Conservation (phyloP, 768 basidiomycete genomes). For the Serendipita indica region DNA sequence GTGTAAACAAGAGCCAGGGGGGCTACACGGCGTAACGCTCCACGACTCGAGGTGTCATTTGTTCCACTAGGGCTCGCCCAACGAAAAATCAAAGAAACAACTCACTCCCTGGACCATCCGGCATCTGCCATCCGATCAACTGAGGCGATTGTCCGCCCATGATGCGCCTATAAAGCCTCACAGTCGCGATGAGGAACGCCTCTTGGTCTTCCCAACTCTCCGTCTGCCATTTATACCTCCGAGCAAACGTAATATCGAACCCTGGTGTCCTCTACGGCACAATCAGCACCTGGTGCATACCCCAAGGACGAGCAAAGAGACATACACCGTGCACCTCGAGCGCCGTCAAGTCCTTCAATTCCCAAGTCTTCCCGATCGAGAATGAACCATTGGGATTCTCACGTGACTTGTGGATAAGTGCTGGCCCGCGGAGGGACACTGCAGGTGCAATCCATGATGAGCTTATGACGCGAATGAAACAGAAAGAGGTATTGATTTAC, state of each 20-base stretch:
- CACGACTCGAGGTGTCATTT: no score
- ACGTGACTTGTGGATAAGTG: conserved; percentile 91
- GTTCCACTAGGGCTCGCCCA: no score
- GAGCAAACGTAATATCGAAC: conserved; percentile 75
- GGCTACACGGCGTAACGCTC: no score
- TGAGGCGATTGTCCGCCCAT: conserved; percentile 21
- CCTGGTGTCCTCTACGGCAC: conserved; percentile 33
- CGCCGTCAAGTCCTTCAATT: conserved; percentile 60
- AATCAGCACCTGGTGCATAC: neutral
- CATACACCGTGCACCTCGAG: conserved; percentile 65
- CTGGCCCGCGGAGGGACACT: conserved; percentile 49
- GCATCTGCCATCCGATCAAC: conserved; percentile 17
- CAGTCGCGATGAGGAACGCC: conserved; percentile 49
- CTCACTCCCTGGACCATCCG: conserved; percentile 11
- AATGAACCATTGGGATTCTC: conserved; percentile 87
- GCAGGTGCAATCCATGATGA: neutral
- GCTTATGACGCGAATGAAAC: conserved; percentile 10
- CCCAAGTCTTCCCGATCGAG: conserved; percentile 97
- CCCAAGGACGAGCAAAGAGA: conserved; percentile 11
- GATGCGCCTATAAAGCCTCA: conserved; percentile 31
- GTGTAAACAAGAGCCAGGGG: no score
- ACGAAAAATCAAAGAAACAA: no score
- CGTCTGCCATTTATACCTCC: conserved; percentile 82
- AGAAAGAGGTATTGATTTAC: conserved; percentile 37
- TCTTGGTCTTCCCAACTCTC: conserved; percentile 60